phyloP scores from a whole-genome alignment of 2,329 filamentous ascomycete species.

The Diaporthe capsici region DNA sequence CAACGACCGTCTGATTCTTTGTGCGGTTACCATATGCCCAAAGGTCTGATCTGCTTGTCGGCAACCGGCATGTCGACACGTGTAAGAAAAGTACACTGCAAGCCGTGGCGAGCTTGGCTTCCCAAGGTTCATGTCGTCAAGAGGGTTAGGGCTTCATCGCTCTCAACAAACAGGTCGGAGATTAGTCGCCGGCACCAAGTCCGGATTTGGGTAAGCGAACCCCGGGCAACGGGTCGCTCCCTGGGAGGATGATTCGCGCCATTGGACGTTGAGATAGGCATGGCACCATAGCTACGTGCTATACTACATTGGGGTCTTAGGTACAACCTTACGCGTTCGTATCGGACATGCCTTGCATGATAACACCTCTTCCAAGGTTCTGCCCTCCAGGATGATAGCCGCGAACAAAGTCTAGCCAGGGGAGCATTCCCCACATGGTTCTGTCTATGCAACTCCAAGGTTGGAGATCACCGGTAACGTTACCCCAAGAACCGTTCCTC shows the following conservation, averaged over 20 bases:
- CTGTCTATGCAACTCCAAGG: constrained; percentile 2
- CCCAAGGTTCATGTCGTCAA: background rate
- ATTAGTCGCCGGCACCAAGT: constrained; percentile 11
- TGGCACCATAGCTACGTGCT: constrained; percentile 16
- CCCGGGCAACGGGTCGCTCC: constrained; percentile 17
- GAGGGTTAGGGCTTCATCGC: constrained; percentile 10
- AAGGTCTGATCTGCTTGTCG: background rate
- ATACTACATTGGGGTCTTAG: background rate
- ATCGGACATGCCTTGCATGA: constrained; percentile 14
- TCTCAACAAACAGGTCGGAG: background rate
- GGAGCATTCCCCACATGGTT: constrained; percentile 9
- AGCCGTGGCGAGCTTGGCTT: background rate
- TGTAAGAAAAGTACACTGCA: background rate
- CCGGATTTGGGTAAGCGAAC: background rate
- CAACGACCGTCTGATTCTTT: background rate
- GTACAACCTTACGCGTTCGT: constrained; percentile 12
- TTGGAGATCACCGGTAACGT: constrained; percentile 40
- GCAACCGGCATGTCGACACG: background rate
- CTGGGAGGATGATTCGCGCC: constrained; percentile 5
- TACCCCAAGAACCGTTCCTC: constrained; percentile 28
- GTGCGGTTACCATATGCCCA: no score
- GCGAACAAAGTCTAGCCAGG: background rate
- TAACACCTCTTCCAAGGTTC: constrained; percentile 5
- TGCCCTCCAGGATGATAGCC: background rate
- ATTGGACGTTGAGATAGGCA: constrained; percentile 12